These are phyloP conservation scores for Dipteronia dyeriana DNA, from an alignment of 345 rosid genomes.

Conservation along the genomic window DNA sequence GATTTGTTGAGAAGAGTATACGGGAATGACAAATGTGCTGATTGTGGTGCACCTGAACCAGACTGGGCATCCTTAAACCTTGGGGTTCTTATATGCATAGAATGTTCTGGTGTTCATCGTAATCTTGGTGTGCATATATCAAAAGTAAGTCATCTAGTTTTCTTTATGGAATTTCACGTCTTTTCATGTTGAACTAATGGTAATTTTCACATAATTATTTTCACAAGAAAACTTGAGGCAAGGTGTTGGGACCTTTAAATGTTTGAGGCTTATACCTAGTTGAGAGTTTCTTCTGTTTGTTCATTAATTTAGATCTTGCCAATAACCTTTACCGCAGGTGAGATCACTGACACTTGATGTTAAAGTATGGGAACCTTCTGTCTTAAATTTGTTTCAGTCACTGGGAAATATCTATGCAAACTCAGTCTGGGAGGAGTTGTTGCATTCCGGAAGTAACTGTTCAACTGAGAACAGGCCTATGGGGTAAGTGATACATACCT, in stretches of 20 bases:
- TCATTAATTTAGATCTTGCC: conserved; percentile 11
- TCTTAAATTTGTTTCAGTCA: conserved; percentile 69
- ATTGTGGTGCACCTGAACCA: conserved; percentile 78
- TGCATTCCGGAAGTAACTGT: conserved; percentile 40
- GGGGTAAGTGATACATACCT: conserved; percentile 45
- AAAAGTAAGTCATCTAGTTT: conserved; percentile 46
- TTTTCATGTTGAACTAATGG: conserved; percentile 1
- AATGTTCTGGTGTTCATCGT: conserved; percentile 82
- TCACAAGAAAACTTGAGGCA: not conserved
- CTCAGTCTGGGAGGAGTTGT: conserved; percentile 78
- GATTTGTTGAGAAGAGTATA: conserved; percentile 57
- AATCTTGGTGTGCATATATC: conserved; percentile 85
- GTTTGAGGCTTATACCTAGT: not conserved
- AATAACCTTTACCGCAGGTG: conserved; percentile 48
- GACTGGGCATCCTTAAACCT: conserved; percentile 89
- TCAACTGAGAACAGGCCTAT: conserved; percentile 37
- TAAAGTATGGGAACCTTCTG: conserved; percentile 84
- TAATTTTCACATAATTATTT: not conserved
- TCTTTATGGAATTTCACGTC: conserved; percentile 1
- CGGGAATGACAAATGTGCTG: conserved; percentile 78
- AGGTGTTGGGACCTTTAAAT: not conserved
- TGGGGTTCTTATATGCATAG: conserved; percentile 74
- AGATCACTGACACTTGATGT: conserved; percentile 79
- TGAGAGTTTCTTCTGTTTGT: not conserved
- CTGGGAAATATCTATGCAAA: conserved; percentile 69